These are phyloP conservation scores for Tylopilus sp. DNA, from an alignment of 1,284 basidiomycete genomes.

Conservation along the genomic window DNA sequence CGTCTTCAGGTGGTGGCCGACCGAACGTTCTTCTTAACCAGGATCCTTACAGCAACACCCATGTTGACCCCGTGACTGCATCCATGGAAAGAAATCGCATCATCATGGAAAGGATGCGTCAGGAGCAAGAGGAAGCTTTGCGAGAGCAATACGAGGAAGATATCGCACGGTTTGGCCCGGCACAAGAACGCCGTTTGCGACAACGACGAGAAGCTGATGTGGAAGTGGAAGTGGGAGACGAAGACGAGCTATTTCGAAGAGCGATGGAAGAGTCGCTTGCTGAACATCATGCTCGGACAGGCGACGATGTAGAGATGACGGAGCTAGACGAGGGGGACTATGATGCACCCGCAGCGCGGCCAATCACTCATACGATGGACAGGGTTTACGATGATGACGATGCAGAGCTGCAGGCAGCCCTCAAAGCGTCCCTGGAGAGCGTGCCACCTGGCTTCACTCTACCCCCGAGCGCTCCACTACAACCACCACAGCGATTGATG, in stretches of 20 bases:
- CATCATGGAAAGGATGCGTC: slow-evolving; percentile 61
- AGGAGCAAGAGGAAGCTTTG: slow-evolving; percentile 66
- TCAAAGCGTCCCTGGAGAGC: slow-evolving; percentile 75
- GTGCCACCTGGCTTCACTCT: slow-evolving; percentile 53
- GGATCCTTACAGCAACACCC: slow-evolving; percentile 32
- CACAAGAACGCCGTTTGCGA: slow-evolving; percentile 13
- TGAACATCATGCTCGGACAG: slow-evolving; percentile 23
- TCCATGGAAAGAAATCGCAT: slow-evolving; percentile 63
- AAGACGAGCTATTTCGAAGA: slow-evolving; percentile 56
- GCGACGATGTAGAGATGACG: slow-evolving; percentile 9
- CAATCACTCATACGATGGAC: slow-evolving; percentile 10
- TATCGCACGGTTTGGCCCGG: slow-evolving; percentile 26
- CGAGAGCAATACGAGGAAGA: slow-evolving; percentile 54
- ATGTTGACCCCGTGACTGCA: slow-evolving; percentile 58
- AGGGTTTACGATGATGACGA: slow-evolving; percentile 84
- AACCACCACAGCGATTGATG: slow-evolving; percentile 18
- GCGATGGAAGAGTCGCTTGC: slow-evolving; percentile 63
- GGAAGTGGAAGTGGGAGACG: slow-evolving; percentile 41
- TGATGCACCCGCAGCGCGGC: background rate
- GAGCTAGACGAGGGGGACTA: slow-evolving; percentile 33
- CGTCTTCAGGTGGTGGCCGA: slow-evolving; percentile 7
- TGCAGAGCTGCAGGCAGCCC: slow-evolving; percentile 77
- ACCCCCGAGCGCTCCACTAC: slow-evolving; percentile 35
- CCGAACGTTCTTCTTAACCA: slow-evolving; percentile 22
- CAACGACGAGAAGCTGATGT: slow-evolving; percentile 22